Evolutionary conservation across 2,329 filamentous ascomycete genomes (phyloP).

Genomic region (Talaromyces sp.): DNA sequence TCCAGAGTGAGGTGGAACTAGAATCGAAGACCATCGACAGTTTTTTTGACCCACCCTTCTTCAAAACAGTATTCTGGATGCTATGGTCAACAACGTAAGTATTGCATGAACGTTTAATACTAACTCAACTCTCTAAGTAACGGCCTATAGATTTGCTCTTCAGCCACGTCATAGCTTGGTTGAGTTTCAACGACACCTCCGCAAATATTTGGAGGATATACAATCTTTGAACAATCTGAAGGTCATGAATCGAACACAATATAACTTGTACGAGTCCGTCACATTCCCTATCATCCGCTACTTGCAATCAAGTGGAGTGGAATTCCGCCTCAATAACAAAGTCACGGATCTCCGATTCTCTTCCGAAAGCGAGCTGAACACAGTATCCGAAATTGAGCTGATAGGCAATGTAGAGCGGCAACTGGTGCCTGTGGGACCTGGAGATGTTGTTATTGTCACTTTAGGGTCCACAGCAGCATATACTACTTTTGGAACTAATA

Average conservation of each 20-base stretch:
- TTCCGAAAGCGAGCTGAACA: no score
- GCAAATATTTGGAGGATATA: constrained; percentile 18
- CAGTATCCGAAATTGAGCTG: no score
- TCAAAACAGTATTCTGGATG: constrained; percentile 19
- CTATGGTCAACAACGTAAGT: constrained; percentile 19
- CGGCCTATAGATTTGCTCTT: constrained; percentile 13
- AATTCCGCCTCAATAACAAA: no score
- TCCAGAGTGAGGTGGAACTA: constrained; percentile 17
- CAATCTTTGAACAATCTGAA: constrained; percentile 17
- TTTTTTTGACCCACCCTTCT: constrained; percentile 16
- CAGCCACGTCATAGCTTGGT: constrained; percentile 18
- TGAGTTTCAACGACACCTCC: constrained; percentile 19
- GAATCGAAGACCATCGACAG: constrained; percentile 26
- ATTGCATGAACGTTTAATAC: background rate
- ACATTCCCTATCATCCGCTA: no score
- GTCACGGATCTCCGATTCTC: no score
- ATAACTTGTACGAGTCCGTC: constrained; percentile 20
- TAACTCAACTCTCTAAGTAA: background rate
- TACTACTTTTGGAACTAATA: constrained; percentile 26
- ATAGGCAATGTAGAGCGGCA: no score
- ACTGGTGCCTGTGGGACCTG: no score
- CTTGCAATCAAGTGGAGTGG: no score
- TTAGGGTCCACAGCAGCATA: constrained; percentile 35
- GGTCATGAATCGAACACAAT: constrained; percentile 18
- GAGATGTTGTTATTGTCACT: no score